Conservation (phyloP, 2,329 filamentous ascomycete species). For the Pseudogymnoascus sp. region DNA sequence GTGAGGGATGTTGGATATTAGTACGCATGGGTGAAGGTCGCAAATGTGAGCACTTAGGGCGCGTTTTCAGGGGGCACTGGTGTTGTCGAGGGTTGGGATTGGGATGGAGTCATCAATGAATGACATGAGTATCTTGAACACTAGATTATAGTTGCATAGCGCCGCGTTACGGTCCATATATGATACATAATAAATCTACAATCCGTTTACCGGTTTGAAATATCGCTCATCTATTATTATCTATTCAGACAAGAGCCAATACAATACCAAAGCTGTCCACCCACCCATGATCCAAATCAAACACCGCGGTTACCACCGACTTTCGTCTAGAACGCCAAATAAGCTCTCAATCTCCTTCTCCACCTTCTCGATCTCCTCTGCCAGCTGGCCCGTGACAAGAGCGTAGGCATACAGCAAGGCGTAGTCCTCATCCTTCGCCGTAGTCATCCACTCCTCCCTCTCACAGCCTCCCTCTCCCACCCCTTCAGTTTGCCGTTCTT, state of each 20-base stretch:
- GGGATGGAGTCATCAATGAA: not conserved
- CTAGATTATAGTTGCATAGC: conserved; percentile 5
- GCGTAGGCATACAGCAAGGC: conserved; percentile 88
- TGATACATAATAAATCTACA: conserved; percentile 3
- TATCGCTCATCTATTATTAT: not conserved
- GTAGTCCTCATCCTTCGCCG: conserved; percentile 69
- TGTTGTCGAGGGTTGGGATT: not conserved
- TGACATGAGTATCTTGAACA: not conserved
- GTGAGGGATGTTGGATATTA: conserved; percentile 25
- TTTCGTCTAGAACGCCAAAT: conserved; percentile 55
- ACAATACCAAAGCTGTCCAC: not conserved
- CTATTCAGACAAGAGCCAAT: not conserved
- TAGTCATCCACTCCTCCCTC: conserved; percentile 1
- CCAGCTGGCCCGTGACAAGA: conserved; percentile 57
- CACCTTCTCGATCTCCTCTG: conserved; percentile 53
- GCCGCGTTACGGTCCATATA: not conserved
- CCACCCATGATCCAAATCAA: conserved; percentile 2
- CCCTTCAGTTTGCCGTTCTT: conserved; percentile 12
- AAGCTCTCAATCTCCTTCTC: conserved; percentile 52
- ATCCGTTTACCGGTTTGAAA: not conserved
- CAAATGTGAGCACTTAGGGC: not conserved
- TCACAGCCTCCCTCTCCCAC: not conserved
- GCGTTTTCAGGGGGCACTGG: not conserved
- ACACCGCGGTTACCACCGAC: conserved; percentile 47
- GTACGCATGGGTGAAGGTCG: not conserved